Base-by-base conservation (phyloP, 805 yeast genomes). In the Yamadazyma olivae region DNA sequence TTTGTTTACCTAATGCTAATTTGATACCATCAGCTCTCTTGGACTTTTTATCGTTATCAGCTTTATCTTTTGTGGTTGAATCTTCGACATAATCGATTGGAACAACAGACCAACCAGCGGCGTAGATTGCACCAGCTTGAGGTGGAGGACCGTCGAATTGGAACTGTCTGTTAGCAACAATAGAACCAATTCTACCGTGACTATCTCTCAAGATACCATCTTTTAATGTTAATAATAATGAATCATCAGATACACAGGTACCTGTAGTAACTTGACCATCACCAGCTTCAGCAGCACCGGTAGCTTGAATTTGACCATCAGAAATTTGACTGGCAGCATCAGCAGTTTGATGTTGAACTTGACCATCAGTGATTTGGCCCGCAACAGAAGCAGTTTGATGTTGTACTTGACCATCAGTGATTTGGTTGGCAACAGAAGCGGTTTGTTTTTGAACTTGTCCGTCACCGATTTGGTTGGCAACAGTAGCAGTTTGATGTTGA, bases 61-160 rank as follows among this genome's bases (percentile, higher is more conserved):
- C 39, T 27, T 26, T 14, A n/a, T 23, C 40, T 19, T 38, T 41
- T 19, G 41, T 38, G 12, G 33, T 27, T 4, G 29, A 8, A 26
- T 43, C 46, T 33, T 44, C 44, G n/a, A 24, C 27, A 28, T 35
- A 45, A 25, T 37, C 43, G 19, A 32, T 20, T 30, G 50, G 48
- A 36, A 44, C 46, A 27, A 77, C 67, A 33, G 78, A 68, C 83
- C 81, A 76, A 42, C 83, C 82, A 31, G 73, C 75, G 45, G 84
- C 81, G 52, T 71, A 75, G 49, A 79, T 73, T 40, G 84, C 71
- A 61, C 84, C 85, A 22, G 83, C 86, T 71, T 83, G 91, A 54
- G 90, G 89, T 66, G 85, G 82, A 39, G 86, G 86, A 56, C 86
- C 86, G 56, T 81, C 86, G 55, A 79, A 80, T 65, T 80, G 87